Conservation (phyloP, 2,329 filamentous ascomycete genomes). For the Talaromyces sp. region DNA sequence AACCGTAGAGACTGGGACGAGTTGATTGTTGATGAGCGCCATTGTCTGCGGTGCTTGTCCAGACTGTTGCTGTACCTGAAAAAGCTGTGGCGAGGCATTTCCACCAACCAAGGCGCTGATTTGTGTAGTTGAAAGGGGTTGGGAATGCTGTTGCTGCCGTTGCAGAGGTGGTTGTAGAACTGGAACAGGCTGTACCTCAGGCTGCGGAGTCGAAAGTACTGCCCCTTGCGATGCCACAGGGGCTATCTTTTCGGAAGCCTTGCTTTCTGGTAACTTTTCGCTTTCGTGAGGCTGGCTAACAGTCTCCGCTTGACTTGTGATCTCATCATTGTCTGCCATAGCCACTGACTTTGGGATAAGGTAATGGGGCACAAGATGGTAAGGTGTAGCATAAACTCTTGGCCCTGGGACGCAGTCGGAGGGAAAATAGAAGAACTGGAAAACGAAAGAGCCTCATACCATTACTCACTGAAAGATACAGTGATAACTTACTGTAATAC, state of each 20-base stretch:
- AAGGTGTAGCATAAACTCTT: neutral
- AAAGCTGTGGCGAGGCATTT: neutral
- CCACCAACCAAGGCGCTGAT: neutral
- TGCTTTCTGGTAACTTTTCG: neutral
- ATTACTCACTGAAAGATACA: neutral
- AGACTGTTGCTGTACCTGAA: neutral
- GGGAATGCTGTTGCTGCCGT: neutral
- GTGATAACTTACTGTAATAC: neutral
- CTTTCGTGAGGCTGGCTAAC: neutral
- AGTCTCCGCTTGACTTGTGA: neutral
- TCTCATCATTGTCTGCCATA: neutral
- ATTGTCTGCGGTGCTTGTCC: neutral
- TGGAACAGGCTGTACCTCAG: neutral
- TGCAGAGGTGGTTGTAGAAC: neutral
- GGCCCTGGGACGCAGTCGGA: neutral
- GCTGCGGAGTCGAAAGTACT: neutral
- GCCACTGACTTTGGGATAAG: neutral
- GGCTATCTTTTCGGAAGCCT: neutral
- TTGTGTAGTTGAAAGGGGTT: neutral
- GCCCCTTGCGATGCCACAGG: neutral
- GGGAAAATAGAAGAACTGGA: neutral
- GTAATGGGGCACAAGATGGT: neutral
- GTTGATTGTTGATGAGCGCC: neutral
- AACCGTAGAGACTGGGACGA: neutral
- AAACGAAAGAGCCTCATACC: neutral